Evolutionary conservation across 495 filamentous ascomycete species (phyloP).

Genomic region (Aspergillus ostianus): DNA sequence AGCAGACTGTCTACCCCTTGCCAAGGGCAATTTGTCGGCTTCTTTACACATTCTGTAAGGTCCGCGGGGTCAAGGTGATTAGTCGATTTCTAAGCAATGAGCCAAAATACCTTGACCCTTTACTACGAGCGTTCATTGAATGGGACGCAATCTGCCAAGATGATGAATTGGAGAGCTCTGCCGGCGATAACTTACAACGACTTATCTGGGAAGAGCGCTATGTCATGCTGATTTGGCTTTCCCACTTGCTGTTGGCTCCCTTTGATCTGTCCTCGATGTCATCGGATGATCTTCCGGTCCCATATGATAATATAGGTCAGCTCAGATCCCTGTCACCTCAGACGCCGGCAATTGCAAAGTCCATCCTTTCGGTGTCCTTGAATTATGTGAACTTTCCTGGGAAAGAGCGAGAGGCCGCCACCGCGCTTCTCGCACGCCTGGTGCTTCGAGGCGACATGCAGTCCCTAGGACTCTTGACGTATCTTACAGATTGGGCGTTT

Average conservation of each 20-base stretch:
- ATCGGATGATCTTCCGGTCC: constrained; percentile 45
- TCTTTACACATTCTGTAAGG: constrained; percentile 90
- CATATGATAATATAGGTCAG: constrained; percentile 25
- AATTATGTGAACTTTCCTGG: constrained; percentile 70
- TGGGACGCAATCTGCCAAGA: constrained; percentile 35
- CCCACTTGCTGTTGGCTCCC: constrained; percentile 86
- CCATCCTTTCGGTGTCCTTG: constrained; percentile 69
- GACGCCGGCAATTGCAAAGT: constrained; percentile 65
- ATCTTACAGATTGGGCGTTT: constrained; percentile 67
- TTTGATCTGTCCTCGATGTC: constrained; percentile 90
- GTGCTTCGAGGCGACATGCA: constrained; percentile 88
- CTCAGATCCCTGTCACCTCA: constrained; percentile 28
- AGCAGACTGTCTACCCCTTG: constrained; percentile 49
- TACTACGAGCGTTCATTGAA: constrained; percentile 65
- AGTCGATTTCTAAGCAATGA: constrained; percentile 87
- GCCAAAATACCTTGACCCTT: constrained; percentile 73
- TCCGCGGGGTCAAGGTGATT: constrained; percentile 90
- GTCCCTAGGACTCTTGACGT: constrained; percentile 62
- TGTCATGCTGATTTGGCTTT: constrained; percentile 86
- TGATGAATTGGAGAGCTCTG: constrained; percentile 10
- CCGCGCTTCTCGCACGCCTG: constrained; percentile 73
- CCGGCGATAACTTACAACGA: constrained; percentile 17
- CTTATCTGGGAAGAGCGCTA: constrained; percentile 87
- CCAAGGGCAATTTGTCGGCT: constrained; percentile 71
- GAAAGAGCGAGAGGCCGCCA: constrained; percentile 86